Base-by-base conservation (phyloP, 768 basidiomycete species). In the Boletus speciosus region DNA sequence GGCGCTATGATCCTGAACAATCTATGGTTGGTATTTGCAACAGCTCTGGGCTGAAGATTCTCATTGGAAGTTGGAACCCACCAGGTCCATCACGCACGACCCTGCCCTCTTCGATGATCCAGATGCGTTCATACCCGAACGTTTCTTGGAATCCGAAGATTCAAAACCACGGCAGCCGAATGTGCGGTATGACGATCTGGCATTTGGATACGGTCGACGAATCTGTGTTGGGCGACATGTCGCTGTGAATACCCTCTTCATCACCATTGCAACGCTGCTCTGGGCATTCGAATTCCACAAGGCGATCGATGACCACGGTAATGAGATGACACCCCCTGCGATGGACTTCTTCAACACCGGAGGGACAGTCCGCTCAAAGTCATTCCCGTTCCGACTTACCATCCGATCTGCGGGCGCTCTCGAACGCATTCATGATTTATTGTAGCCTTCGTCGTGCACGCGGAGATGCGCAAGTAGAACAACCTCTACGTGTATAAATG, bases 61-160 rank as follows among this genome's bases (percentile, higher is more conserved):
- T 37, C 47, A 27, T 48, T 14, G 25, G 11, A 25, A 25, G 19
- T 48, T 14, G 25, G 11, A 25, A 25, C 11, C n/a, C 36, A 16
- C 14, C 16, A 36, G 52, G 52, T 56, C 50, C 23, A 52, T 56
- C 44, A 52, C 55, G 21, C 51, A 53, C 4, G 55, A 56, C 31
- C 45, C 55, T 11, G 29, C 34, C 5, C 46, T 56, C 25, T 56
- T 56, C 14, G 55, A 56, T 27, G 39, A 55, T 16, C 52, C 59
- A 11, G 59, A 60, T 2, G 52, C 52, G 9, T 60, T 60, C 21
- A 60, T 60, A 7, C 59, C 58, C 6, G 58, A 60, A 12, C 52
- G 58, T 6, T 60, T 60, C 31, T 14, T 60, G 35, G 40, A 50
- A 12, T 39, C 46, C 6, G 46, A 47, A 36, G 44, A 40, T 2